Base-by-base conservation (phyloP, 2,329 filamentous ascomycete species). In the Fusarium sororula region DNA sequence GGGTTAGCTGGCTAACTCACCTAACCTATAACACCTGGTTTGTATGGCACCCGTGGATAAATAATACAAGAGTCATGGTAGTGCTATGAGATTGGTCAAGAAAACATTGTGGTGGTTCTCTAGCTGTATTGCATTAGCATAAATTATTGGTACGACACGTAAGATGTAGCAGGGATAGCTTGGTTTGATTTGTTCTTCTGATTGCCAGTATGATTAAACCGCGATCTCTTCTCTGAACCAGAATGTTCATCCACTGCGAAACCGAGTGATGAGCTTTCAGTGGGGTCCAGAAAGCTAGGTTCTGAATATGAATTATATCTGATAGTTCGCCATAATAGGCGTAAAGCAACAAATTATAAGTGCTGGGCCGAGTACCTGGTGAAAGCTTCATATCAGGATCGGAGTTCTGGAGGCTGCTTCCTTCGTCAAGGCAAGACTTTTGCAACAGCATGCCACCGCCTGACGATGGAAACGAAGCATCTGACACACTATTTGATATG, bases 101-200 rank as follows among this genome's bases (percentile, higher is more conserved):
- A 17, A 8, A 14, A 20, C 0, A 1, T 4, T 26, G 1, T 15
- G 2, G 15, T 8, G 2, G 4, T 8, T 15, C 2, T 15, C 9
- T 53, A 13, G 1, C 3, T 5, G 6, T 24, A 1, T 11, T 7
- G 0, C 0, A 35, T 15, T 11, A 2, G 17, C 3, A 53, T 20
- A 1, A 11, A 1, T 3, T 35, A 53, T 20, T 6, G 2, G 8
- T 8, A 15, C 0, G 4, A 12, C 12, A 26, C 17, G 3, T 3
- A 6, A 15, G 4, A 11, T 53, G n/a, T 3, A 11, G 8, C 1
- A 6, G 7, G 4, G 12, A 9, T n/a, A 18, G 20, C 11, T n/a
- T 28, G 32, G 6, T 35, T 35, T 7, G 14, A 35, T 35, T 3
- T 15, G 32, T 35, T 35, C 6, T 35, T 15, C 1, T 15, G 32